Evolutionary conservation across 129 eudicot genomes (phyloP), one percentile per base, ranked within the genome.

Genomic region (Artemisia tridentata): DNA sequence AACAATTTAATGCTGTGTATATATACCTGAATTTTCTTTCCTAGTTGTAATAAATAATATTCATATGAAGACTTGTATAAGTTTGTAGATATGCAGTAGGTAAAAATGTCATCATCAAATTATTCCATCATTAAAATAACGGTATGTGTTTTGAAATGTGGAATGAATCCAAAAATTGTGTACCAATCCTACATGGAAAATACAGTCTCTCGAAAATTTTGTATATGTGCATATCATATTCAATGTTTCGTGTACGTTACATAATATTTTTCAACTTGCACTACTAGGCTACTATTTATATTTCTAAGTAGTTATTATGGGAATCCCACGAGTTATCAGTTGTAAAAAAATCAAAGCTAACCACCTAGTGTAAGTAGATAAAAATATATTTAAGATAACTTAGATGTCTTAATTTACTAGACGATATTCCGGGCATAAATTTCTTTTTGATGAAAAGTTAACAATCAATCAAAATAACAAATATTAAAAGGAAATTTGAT

Each of bases 31-130:
- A 38, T 38, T 38, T 34, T 38, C 11, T 11, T 29, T 61, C 50
- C n/a, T n/a, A 43, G 15, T 75, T 16, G 27, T 65, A 54, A 15
- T 8, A 73, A 21, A 55, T 41, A 65, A 10, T n/a, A 18, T 65
- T 14, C 43, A 51, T 64, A 34, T 3, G 49, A n/a, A 41, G 15
- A 54, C n/a, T 12, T 25, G 3, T 7, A 13, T 54, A 15, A 65
- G 18, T 4, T 17, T 53, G 48, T 63, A 17, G 67, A 21, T 70
- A 70, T 12, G 51, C 57, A 16, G 67, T 75, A 71, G 77, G 81
- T 78, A 70, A 71, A 69, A 54, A 71, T 71, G 81, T 78, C 81
- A 71, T 64, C 72, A 31, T 78, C 81, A 78, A 15, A 45, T 71
- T 78, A 78, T 71, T 64, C 81, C 67, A 63, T 18, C 57, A 21